Evolutionary conservation across 1,284 basidiomycete species (phyloP).

Genomic region (Ustilago crameri): DNA sequence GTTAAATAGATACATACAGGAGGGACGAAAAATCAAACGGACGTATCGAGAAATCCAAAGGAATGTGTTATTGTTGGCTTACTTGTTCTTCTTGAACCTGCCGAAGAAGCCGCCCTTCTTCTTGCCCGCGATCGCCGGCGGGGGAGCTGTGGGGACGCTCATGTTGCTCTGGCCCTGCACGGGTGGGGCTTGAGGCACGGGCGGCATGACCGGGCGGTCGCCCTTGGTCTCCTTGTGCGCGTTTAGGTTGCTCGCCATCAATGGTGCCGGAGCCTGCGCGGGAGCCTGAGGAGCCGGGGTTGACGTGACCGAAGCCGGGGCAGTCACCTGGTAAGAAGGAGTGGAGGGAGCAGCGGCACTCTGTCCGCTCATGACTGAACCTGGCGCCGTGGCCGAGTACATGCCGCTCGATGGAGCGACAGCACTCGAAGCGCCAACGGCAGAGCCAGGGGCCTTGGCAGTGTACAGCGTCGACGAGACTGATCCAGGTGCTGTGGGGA

Average conservation of each 20-base stretch:
- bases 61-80: constrained; percentile 5
- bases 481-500: constrained; percentile 36
- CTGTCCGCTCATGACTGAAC: constrained; percentile 21
- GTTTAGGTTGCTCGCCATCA: constrained; percentile 38
- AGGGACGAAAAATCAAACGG: not conserved
- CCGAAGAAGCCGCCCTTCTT: constrained; percentile 44
- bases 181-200: constrained; percentile 37
- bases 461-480: constrained; percentile 36
- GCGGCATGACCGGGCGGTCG: constrained; percentile 34
- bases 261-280: constrained; percentile 21
- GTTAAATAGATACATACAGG: not conserved
- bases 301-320: not conserved
- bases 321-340: not conserved
- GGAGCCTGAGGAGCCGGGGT: not conserved
- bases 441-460: constrained; percentile 40
- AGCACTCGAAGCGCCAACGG: constrained; percentile 11
- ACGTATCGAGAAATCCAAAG: constrained; percentile 2
- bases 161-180: constrained; percentile 29
- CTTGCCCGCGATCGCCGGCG: constrained; percentile 40
- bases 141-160: constrained; percentile 44
- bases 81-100: constrained; percentile 49
- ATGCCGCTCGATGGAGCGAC: constrained; percentile 23
- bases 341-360: not conserved
- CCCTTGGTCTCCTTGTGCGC: constrained; percentile 25
- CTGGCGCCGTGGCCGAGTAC: constrained; percentile 39